phyloP scores from a whole-genome alignment of 164 flowering plant genomes.

The Magnolia sinica region DNA sequence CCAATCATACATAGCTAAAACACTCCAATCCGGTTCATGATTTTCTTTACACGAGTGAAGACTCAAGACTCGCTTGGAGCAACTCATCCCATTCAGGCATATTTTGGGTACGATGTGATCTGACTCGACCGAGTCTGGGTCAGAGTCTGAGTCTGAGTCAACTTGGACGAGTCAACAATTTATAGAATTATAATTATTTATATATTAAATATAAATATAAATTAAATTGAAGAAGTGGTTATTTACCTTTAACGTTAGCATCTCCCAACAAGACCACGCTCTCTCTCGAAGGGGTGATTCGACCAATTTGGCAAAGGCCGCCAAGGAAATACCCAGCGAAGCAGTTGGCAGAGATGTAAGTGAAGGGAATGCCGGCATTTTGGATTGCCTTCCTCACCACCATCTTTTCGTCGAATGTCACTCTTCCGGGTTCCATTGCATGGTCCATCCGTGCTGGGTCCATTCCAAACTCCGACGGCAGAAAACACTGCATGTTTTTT shows the following conservation, averaged over 20 bases:
- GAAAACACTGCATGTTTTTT: slow-evolving; percentile 14
- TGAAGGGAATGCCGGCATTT: slow-evolving; percentile 23
- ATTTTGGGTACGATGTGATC: too few relatives aligned
- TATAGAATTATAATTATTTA: too few relatives aligned
- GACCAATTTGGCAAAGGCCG: slow-evolving; percentile 12
- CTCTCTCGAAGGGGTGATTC: slow-evolving; percentile 13
- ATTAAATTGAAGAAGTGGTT: background rate
- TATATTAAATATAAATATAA: too few relatives aligned
- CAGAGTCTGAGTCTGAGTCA: too few relatives aligned
- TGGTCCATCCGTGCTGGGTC: slow-evolving; percentile 22
- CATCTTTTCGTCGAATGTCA: slow-evolving; percentile 28
- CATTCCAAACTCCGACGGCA: slow-evolving; percentile 25
- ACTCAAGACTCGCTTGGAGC: too few relatives aligned
- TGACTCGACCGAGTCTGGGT: too few relatives aligned
- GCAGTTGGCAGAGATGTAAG: slow-evolving; percentile 28
- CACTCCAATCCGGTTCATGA: too few relatives aligned
- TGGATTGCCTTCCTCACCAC: slow-evolving; percentile 23
- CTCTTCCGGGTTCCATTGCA: slow-evolving; percentile 23
- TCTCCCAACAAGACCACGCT: slow-evolving; percentile 16
- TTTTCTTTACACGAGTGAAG: too few relatives aligned
- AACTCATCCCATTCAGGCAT: too few relatives aligned
- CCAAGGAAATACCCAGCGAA: slow-evolving; percentile 25
- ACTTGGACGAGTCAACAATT: too few relatives aligned
- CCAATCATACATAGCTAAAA: too few relatives aligned
- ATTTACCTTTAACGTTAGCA: slow-evolving; percentile 19